Evolutionary conservation across 306 rosid genomes (phyloP), one percentile per base, ranked within the genome.

Genomic region (Medicago ruthenica): DNA sequence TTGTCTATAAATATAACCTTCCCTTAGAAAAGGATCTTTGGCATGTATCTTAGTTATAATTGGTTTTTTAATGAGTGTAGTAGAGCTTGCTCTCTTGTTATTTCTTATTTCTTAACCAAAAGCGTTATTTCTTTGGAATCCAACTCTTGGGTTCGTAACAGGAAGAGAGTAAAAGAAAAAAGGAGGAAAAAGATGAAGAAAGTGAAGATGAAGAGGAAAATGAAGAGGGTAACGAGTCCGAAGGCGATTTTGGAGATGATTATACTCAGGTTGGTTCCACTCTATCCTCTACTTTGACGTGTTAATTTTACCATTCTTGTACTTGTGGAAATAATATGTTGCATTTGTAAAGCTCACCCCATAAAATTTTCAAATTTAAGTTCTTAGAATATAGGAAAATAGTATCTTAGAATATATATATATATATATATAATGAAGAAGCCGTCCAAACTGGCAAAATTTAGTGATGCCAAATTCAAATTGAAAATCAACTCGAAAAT

Each of bases 231-330:
- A 85, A 73, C 12, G 81, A 82, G 16, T 67, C 5, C 0, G 84
- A 79, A 4, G 93, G 67, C 39, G 84, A 76, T 39, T 44, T 73
- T 15, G 70, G 76, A 11, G 91, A 82, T 34, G 90, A 88, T 81
- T 87, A 89, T 74, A 60, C 74, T 73, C 81, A 83, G 93, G 93
- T 89, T 83, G 93, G 93, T 89, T 83, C 63, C 40, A 40, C 12
- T 12, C n/a, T 73, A 63, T 40, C 79, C 61, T 60, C 13, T 51
- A 55, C 40, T 79, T 70, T 53, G 13, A 61, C 21, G 63, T 42
- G 73, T 47, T 60, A 64, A 40, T 68, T 31, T 51, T 81, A 3
- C 75, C 77, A 8, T 79, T 66, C 63, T 22, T 22, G 22, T 20
- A 62, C 40, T 65, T 73, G 9, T 11, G 59, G 51, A 54, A 63